Percentiles rank a stretch among this genome's conserved stretches.
These are phyloP conservation scores for Pythium dissimile DNA, from an alignment of 352 stramenopile genomes.

Conservation along the genomic window DNA sequence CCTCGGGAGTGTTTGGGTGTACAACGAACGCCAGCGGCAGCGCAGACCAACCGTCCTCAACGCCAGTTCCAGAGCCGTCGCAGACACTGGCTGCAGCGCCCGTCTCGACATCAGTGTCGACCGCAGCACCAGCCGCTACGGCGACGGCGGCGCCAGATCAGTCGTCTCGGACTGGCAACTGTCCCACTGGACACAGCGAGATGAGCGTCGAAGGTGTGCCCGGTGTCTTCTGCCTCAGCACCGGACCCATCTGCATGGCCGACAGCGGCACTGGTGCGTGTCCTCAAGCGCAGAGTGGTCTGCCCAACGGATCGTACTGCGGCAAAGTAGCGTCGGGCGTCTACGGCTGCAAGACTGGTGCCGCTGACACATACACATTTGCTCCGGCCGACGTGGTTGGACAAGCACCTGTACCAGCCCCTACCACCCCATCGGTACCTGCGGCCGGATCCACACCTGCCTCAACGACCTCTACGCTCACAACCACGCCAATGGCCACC, in stretches of 20 bases:
- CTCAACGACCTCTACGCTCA: not conserved
- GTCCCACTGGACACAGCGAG: conserved; percentile 2
- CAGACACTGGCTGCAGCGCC: not conserved
- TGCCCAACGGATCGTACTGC: conserved; percentile 17
- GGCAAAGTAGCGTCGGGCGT: conserved; percentile 5
- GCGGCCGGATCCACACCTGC: not conserved
- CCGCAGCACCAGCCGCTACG: not conserved
- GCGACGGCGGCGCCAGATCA: not conserved
- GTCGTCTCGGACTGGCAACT: no score
- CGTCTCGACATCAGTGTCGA: not conserved
- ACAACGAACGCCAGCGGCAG: not conserved
- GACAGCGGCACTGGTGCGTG: conserved; percentile 2
- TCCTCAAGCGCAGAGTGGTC: conserved; percentile 8
- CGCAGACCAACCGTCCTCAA: not conserved
- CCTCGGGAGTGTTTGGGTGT: conserved; percentile 12
- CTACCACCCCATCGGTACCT: not conserved
- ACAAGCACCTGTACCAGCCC: not conserved
- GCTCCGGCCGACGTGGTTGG: no score
- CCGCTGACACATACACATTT: no score
- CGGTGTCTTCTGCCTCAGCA: conserved; percentile 3
- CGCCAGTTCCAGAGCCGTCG: not conserved
- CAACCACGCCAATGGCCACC: not conserved
- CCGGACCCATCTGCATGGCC: conserved; percentile 9
- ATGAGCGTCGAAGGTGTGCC: conserved; percentile 12
- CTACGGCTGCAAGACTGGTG: conserved; percentile 16